Evolutionary conservation across 345 rosid genomes (phyloP).

Genomic region (Bruguiera sexangula): DNA sequence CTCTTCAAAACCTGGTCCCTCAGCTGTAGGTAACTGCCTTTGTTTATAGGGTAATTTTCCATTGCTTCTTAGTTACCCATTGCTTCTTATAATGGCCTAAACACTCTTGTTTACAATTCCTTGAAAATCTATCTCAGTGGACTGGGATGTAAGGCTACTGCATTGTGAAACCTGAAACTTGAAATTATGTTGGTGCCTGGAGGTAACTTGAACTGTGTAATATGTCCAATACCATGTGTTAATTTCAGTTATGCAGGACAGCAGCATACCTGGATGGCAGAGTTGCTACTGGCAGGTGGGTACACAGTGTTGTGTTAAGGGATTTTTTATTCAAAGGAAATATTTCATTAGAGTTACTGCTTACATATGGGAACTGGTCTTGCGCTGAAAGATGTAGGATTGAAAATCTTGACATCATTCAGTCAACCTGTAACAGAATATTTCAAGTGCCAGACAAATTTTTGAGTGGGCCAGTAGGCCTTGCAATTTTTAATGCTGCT

Average conservation of each 20-base stretch:
- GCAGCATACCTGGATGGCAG: constrained; percentile 15
- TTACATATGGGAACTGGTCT: neutral
- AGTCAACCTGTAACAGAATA: no score
- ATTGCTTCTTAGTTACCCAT: constrained; percentile 15
- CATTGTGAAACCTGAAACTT: constrained; percentile 13
- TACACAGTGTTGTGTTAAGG: neutral
- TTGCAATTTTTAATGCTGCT: no score
- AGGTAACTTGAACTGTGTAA: constrained; percentile 28
- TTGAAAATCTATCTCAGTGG: constrained; percentile 26
- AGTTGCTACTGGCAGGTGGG: constrained; percentile 10
- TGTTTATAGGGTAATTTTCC: constrained; percentile 16
- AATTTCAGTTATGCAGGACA: constrained; percentile 30
- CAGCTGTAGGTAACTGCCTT: constrained; percentile 30
- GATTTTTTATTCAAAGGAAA: neutral
- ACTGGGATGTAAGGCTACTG: constrained; percentile 15
- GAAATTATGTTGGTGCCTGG: constrained; percentile 14
- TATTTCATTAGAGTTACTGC: neutral
- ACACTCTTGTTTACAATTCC: constrained; percentile 3
- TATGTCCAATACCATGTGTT: constrained; percentile 11
- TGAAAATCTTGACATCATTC: neutral
- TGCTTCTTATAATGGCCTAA: constrained; percentile 10
- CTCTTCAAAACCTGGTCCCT: constrained; percentile 19
- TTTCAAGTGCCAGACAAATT: no score
- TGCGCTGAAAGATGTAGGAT: neutral
- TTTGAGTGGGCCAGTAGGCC: no score